phyloP scores from a whole-genome alignment of 495 filamentous ascomycete species.

The Trichoderma gamsii region DNA sequence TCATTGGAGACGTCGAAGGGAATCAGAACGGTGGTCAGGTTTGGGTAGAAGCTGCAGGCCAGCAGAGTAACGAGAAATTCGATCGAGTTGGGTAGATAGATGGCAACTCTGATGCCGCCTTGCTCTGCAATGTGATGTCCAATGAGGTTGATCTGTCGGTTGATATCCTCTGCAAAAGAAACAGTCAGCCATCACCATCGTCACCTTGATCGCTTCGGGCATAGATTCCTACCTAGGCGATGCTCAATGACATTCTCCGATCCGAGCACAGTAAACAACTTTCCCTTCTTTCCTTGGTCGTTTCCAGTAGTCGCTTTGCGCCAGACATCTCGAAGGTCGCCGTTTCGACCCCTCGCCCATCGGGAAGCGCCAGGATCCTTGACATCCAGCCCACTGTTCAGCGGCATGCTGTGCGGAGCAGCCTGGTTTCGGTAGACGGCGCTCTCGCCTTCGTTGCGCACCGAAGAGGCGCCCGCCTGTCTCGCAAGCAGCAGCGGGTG shows the following conservation, averaged over 20 bases:
- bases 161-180: constrained; percentile 51
- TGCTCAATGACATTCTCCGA: constrained; percentile 66
- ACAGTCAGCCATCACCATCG: neutral
- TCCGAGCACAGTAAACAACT: constrained; percentile 75
- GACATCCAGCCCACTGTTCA: constrained; percentile 76
- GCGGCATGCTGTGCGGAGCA: constrained; percentile 76
- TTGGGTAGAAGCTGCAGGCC: constrained; percentile 70
- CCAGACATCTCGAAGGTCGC: constrained; percentile 93
- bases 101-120: constrained; percentile 70
- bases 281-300: constrained; percentile 59
- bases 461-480: constrained; percentile 67
- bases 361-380: constrained; percentile 75
- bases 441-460: constrained; percentile 79
- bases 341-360: constrained; percentile 75
- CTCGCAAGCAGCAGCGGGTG: constrained; percentile 86
- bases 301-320: constrained; percentile 64
- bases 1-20: constrained; percentile 70
- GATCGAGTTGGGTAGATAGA: constrained; percentile 90
- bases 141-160: constrained; percentile 80
- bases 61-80: constrained; percentile 67
- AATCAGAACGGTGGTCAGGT: constrained; percentile 69
- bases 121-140: constrained; percentile 64
- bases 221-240: constrained; percentile 42
- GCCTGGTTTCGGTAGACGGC: constrained; percentile 73
- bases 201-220: neutral